Conservation (phyloP, 345 rosid genomes). For the Punica granatum region DNA sequence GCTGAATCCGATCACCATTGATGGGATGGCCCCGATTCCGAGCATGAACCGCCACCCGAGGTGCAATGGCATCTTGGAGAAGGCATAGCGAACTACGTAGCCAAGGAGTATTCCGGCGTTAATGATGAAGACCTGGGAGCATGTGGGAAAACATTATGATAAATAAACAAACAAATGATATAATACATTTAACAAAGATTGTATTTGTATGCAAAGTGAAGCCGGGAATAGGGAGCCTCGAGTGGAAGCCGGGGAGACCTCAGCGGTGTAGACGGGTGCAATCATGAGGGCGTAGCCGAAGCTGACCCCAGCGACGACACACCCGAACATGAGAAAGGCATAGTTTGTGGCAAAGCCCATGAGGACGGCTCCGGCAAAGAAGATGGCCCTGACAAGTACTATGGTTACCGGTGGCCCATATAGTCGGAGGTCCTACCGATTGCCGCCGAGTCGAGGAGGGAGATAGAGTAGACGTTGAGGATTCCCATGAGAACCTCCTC, state of each 20-base stretch:
- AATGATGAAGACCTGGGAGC: slow-evolving; percentile 65
- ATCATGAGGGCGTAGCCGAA: slow-evolving; percentile 95
- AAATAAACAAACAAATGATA: no score
- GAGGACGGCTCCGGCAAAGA: slow-evolving; percentile 82
- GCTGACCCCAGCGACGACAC: slow-evolving; percentile 88
- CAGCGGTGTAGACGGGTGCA: slow-evolving; percentile 91
- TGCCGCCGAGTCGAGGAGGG: slow-evolving; percentile 62
- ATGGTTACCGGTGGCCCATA: slow-evolving; percentile 92
- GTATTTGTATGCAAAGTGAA: no score
- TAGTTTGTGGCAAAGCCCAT: slow-evolving; percentile 88
- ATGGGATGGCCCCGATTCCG: slow-evolving; percentile 73
- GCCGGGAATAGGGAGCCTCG: slow-evolving; percentile 79
- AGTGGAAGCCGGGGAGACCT: slow-evolving; percentile 81
- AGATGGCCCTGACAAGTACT: slow-evolving; percentile 72
- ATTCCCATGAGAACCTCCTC: slow-evolving; percentile 51
- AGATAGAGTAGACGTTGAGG: slow-evolving; percentile 54
- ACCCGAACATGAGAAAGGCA: slow-evolving; percentile 85
- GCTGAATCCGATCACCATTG: slow-evolving; percentile 43
- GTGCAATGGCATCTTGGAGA: slow-evolving; percentile 45
- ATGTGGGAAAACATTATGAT: no score
- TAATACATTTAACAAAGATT: no score
- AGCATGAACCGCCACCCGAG: slow-evolving; percentile 92
- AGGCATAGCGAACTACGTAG: slow-evolving; percentile 77
- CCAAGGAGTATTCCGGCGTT: slow-evolving; percentile 68
- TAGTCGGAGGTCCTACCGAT: slow-evolving; percentile 86